phyloP scores from a whole-genome alignment of 495 filamentous ascomycete species.

The Penicillium ochrochloron region DNA sequence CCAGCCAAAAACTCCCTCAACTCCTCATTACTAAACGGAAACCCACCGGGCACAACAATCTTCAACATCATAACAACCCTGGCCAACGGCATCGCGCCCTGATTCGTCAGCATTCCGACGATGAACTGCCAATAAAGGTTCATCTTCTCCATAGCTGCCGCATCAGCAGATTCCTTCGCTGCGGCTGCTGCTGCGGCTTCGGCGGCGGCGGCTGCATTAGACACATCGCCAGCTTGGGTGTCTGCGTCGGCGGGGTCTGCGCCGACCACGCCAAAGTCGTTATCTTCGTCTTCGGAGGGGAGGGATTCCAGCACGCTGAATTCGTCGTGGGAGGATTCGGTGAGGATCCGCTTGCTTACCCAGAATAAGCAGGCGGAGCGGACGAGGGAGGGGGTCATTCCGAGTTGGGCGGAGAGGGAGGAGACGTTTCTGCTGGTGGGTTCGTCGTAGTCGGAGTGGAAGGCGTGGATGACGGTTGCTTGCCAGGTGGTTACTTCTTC shows the following conservation, averaged over 20 bases:
- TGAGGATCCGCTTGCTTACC: constrained; percentile 77
- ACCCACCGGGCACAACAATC: constrained; percentile 84
- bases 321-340: constrained; percentile 55
- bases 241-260: constrained; percentile 10
- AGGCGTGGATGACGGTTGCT: constrained; percentile 88
- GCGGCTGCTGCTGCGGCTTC: constrained; percentile 56
- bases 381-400: constrained; percentile 79
- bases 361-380: constrained; percentile 83
- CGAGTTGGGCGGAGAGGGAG: constrained; percentile 65
- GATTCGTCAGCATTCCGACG: constrained; percentile 91
- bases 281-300: constrained; percentile 46
- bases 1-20: constrained; percentile 75
- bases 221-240: constrained; percentile 34
- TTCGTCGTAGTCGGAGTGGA: constrained; percentile 55
- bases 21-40: constrained; percentile 78
- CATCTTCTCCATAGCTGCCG: constrained; percentile 73
- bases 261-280: constrained; percentile 27
- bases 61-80: constrained; percentile 93
- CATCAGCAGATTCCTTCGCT: constrained; percentile 50
- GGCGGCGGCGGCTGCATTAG: constrained; percentile 50
- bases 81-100: constrained; percentile 75
- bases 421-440: constrained; percentile 58
- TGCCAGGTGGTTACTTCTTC: constrained; percentile 84
- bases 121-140: constrained; percentile 90
- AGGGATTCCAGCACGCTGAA: constrained; percentile 70